Conservation (phyloP, 371 early-diverging fungal genomes). For the Hamiltosporidium magnivora region DNA sequence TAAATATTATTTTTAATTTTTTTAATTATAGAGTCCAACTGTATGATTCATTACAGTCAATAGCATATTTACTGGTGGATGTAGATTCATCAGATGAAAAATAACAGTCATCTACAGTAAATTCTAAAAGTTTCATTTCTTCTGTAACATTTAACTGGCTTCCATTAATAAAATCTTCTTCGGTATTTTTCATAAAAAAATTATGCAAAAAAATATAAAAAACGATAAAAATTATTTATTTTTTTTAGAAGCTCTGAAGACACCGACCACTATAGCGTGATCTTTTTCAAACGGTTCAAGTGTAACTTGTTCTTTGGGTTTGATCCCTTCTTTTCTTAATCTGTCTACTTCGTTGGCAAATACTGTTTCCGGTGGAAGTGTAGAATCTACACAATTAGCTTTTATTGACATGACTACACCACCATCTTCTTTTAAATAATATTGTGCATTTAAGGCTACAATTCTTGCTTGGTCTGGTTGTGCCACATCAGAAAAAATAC, state of each 20-base stretch:
- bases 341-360: conserved; percentile 98
- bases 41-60: too few species aligned
- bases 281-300: conserved; percentile 99
- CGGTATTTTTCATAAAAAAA: too few species aligned
- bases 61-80: too few species aligned
- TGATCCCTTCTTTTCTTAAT: conserved; percentile 87
- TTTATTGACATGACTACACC: conserved; percentile 97
- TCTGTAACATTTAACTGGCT: too few species aligned
- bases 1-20: too few species aligned
- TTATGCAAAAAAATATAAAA: too few species aligned
- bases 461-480: conserved; percentile 99
- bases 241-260: conserved; percentile 6
- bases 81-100: too few species aligned
- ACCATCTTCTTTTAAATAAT: conserved; percentile 91
- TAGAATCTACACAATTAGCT: conserved; percentile 99
- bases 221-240: too few species aligned
- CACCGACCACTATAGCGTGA: conserved; percentile 94
- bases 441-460: conserved; percentile 89
- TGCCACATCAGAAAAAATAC: conserved; percentile 97
- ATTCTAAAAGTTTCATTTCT: too few species aligned
- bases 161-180: too few species aligned
- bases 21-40: too few species aligned
- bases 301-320: conserved; percentile 96
- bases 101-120: too few species aligned
- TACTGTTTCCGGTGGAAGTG: conserved; percentile 86